phyloP scores from a whole-genome alignment of 768 basidiomycete genomes.

The Strobilomyces echinocephalus region DNA sequence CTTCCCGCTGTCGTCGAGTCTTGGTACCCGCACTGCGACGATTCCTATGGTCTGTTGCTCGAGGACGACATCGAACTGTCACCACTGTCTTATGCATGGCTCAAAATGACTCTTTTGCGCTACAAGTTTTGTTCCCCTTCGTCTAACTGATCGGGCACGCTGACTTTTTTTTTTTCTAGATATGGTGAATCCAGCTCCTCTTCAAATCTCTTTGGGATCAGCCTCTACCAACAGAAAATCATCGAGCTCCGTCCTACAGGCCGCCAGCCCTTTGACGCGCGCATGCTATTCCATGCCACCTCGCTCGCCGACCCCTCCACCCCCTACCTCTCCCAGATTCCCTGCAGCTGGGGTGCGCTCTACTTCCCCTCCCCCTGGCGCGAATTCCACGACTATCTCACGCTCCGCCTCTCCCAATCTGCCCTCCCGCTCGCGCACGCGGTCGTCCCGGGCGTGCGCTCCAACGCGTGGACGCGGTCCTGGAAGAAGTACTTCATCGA shows the following conservation, averaged over 20 bases:
- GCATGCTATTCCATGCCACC: conserved; percentile 44
- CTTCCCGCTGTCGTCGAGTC: too few species aligned
- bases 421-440: conserved; percentile 29
- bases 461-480: conserved; percentile 74
- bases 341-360: conserved; percentile 88
- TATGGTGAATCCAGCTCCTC: conserved; percentile 44
- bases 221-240: conserved; percentile 82
- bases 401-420: conserved; percentile 58
- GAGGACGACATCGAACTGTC: conserved; percentile 88
- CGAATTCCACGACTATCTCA: conserved; percentile 77
- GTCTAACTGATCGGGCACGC: not conserved
- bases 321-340: conserved; percentile 82
- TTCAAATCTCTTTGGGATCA: conserved; percentile 66
- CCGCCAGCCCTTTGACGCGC: conserved; percentile 64
- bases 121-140: conserved; percentile 55
- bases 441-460: conserved; percentile 72
- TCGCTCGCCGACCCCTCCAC: conserved; percentile 43
- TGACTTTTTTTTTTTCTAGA: conserved; percentile 33
- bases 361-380: conserved; percentile 90
- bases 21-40: conserved; percentile 74
- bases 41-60: conserved; percentile 74
- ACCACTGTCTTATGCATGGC: conserved; percentile 80
- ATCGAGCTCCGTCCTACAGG: conserved; percentile 68
- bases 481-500: conserved; percentile 94
- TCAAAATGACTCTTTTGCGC: conserved; percentile 71